Conservation (phyloP, 1,284 basidiomycete genomes). For the Heliocybe sulcata region DNA sequence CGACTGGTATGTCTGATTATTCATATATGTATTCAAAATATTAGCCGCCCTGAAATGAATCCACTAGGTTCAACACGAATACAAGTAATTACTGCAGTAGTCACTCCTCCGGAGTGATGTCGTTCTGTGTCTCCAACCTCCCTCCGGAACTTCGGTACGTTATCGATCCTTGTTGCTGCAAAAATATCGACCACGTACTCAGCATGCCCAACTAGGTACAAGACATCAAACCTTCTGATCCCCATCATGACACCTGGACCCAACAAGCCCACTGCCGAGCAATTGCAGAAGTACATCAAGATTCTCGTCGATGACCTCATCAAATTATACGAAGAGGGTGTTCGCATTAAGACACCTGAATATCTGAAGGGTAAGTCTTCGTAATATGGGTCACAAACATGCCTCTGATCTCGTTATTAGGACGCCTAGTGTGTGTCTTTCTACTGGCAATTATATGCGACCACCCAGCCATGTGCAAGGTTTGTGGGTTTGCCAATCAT, state of each 20-base stretch:
- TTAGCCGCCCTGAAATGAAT: neutral
- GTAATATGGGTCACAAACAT: neutral
- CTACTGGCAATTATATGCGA: constrained; percentile 21
- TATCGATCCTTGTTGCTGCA: no score
- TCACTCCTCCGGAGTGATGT: constrained; percentile 8
- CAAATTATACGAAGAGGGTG: constrained; percentile 13
- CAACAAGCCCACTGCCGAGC: constrained; percentile 11
- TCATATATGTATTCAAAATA: no score
- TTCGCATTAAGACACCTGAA: constrained; percentile 11
- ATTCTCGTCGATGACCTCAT: constrained; percentile 15
- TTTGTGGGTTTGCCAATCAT: constrained; percentile 22
- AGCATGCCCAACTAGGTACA: no score
- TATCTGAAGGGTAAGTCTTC: constrained; percentile 11
- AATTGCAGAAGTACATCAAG: constrained; percentile 13
- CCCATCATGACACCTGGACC: constrained; percentile 13
- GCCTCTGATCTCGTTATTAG: constrained; percentile 7
- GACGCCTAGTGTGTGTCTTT: constrained; percentile 16
- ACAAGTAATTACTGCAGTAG: neutral
- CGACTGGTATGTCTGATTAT: neutral
- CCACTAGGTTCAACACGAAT: constrained; percentile 1
- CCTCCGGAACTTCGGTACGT: constrained; percentile 10
- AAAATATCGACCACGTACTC: no score
- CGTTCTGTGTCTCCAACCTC: constrained; percentile 12
- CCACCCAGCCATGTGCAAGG: constrained; percentile 24
- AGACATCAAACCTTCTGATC: constrained; percentile 11